Evolutionary conservation across 2,329 filamentous ascomycete genomes (phyloP).

Genomic region (Calonectria multiphialidica): DNA sequence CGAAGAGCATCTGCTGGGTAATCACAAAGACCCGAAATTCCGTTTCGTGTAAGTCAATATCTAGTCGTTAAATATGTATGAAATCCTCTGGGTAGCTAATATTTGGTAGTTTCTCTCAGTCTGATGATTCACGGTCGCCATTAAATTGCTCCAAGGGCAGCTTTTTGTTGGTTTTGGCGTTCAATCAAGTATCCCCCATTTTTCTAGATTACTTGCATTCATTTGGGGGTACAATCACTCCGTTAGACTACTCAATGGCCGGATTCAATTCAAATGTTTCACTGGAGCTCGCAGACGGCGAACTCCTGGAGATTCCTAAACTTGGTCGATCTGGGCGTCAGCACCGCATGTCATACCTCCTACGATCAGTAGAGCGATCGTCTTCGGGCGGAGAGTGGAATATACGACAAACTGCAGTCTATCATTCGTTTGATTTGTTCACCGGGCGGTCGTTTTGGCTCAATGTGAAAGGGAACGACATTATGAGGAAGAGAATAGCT

Average conservation of each 20-base stretch:
- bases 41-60: slow-evolving; percentile 16
- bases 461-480: slow-evolving; percentile 25
- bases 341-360: slow-evolving; percentile 17
- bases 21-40: slow-evolving; percentile 22
- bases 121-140: neutral
- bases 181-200: slow-evolving; percentile 10
- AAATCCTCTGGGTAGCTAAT: too few relatives aligned
- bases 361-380: neutral
- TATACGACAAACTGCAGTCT: slow-evolving; percentile 29
- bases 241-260: slow-evolving; percentile 25
- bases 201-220: slow-evolving; percentile 26
- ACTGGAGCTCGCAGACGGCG: neutral
- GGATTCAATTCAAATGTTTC: slow-evolving; percentile 18
- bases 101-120: slow-evolving; percentile 12
- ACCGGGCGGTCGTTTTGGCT: slow-evolving; percentile 24
- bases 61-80: too few relatives aligned
- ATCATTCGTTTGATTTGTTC: slow-evolving; percentile 28
- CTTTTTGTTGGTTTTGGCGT: neutral
- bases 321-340: slow-evolving; percentile 24
- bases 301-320: neutral
- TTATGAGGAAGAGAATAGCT: slow-evolving; percentile 15
- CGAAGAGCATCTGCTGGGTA: slow-evolving; percentile 9
- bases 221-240: slow-evolving; percentile 2
- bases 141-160: slow-evolving; percentile 17
- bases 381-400: too few relatives aligned